Percentiles rank a stretch among this genome's conserved stretches.
Evolutionary conservation across 2,329 filamentous ascomycete species (phyloP).

Genomic region (Scleromitrula shiraiana): DNA sequence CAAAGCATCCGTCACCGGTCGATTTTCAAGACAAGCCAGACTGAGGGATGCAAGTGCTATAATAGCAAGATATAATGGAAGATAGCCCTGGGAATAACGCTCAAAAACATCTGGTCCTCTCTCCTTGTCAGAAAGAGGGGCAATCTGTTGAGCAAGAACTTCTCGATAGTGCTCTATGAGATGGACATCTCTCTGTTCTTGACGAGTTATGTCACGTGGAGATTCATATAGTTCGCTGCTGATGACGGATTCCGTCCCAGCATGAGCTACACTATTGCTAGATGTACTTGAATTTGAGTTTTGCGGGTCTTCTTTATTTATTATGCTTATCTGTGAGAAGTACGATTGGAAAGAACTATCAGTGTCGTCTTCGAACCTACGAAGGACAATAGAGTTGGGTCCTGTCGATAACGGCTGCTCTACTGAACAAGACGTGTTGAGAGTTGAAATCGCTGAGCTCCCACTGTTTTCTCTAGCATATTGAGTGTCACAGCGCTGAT

Average conservation of each 20-base stretch:
- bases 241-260: not conserved
- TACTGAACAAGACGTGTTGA: not conserved
- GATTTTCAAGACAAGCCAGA: conserved; percentile 7
- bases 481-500: no score
- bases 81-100: not conserved
- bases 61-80: conserved; percentile 3
- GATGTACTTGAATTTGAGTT: not conserved
- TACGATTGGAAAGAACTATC: not conserved
- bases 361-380: not conserved
- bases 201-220: not conserved
- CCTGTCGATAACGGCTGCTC: not conserved
- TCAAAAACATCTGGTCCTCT: conserved; percentile 1
- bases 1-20: conserved; percentile 3
- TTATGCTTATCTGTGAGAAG: not conserved
- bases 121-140: conserved; percentile 1
- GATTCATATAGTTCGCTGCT: not conserved
- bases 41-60: conserved; percentile 2
- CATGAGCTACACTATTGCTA: not conserved
- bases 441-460: not conserved
- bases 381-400: not conserved
- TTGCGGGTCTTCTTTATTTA: not conserved
- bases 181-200: conserved; percentile 1
- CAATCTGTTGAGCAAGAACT: conserved; percentile 22
- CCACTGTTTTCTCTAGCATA: no score
- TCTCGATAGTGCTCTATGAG: conserved; percentile 24